Conservation (phyloP, 2,329 filamentous ascomycete genomes). For the Aspergillus quadrilineatus region DNA sequence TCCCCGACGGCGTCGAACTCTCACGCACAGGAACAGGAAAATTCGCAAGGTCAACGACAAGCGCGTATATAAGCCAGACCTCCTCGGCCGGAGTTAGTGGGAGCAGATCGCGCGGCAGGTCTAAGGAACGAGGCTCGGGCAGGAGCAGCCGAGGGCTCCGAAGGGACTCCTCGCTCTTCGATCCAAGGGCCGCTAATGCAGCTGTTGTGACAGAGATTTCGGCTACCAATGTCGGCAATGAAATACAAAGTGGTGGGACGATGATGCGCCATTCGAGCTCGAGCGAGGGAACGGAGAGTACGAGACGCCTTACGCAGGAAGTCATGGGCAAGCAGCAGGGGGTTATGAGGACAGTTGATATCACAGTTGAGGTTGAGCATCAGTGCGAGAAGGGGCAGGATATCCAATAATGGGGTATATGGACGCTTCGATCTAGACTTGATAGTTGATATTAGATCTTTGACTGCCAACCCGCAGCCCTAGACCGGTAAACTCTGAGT, state of each 20-base stretch:
- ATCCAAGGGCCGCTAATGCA: background rate
- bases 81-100: slow-evolving; percentile 1
- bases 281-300: slow-evolving; percentile 19
- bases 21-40: slow-evolving; percentile 8
- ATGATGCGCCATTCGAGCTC: background rate
- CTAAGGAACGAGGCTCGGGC: background rate
- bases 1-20: slow-evolving; percentile 17
- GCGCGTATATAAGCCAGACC: slow-evolving; percentile 13
- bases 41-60: background rate
- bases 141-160: background rate
- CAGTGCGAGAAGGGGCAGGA: background rate
- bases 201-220: background rate
- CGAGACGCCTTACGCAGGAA: slow-evolving; percentile 16
- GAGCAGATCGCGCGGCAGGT: background rate
- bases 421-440: no score
- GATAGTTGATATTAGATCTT: no score
- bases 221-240: background rate
- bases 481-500: background rate
- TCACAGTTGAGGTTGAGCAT: slow-evolving; percentile 18
- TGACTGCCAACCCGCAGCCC: background rate
- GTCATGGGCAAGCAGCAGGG: background rate
- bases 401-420: background rate
- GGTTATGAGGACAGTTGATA: slow-evolving; percentile 22
- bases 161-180: background rate
- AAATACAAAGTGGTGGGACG: background rate